phyloP scores from a whole-genome alignment of 2,329 filamentous ascomycete species.

The Tolypocladium cylindrosporum region DNA sequence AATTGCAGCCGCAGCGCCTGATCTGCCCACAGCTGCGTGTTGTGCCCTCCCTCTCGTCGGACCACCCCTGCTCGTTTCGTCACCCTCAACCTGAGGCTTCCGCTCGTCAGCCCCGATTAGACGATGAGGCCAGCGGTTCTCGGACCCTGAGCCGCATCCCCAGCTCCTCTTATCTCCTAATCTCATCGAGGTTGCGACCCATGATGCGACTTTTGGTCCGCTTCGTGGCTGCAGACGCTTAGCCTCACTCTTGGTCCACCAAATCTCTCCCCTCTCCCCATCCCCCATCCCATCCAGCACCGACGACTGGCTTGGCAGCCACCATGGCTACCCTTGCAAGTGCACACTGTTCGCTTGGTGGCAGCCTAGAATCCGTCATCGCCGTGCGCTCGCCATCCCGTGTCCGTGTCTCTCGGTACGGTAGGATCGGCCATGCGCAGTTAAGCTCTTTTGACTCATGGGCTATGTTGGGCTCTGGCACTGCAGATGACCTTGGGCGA shows the following conservation, averaged over 20 bases:
- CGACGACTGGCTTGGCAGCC: background rate
- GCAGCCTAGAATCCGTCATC: background rate
- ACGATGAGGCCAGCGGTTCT: background rate
- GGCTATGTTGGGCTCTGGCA: background rate
- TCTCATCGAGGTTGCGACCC: background rate
- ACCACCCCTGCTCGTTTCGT: background rate
- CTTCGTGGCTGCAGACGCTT: background rate
- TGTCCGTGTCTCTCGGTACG: background rate
- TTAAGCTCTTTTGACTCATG: background rate
- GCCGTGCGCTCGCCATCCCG: background rate
- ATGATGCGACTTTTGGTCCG: background rate
- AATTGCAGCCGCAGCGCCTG: background rate
- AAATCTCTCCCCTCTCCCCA: background rate
- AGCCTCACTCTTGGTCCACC: constrained; percentile 1
- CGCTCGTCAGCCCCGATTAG: background rate
- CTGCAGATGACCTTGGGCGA: background rate
- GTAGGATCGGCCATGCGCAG: background rate
- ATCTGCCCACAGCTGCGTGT: background rate
- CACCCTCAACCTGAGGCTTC: background rate
- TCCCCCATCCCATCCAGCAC: background rate
- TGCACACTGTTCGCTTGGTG: background rate
- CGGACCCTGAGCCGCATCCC: background rate
- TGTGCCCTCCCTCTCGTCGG: background rate
- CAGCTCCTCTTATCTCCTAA: background rate
- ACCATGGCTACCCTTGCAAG: background rate